phyloP scores from a whole-genome alignment of 1,139 yeast genomes.

The Candida smagusa region DNA sequence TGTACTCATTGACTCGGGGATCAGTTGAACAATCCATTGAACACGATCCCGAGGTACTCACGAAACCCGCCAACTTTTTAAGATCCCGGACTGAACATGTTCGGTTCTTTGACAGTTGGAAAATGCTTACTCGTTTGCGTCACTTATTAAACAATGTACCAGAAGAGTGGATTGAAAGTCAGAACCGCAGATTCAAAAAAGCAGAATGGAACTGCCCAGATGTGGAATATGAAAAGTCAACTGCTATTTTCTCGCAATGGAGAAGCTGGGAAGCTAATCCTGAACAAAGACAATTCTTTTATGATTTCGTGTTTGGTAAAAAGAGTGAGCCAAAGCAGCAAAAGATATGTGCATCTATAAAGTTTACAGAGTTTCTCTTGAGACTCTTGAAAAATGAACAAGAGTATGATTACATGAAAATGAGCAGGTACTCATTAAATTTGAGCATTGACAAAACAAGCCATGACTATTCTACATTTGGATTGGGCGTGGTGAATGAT shows the following conservation, averaged over 20 bases:
- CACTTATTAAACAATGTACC: slow-evolving; percentile 70
- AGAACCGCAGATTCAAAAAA: slow-evolving; percentile 18
- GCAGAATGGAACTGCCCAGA: slow-evolving; percentile 41
- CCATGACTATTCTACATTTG: slow-evolving; percentile 9
- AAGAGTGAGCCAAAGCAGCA: background rate
- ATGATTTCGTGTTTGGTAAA: slow-evolving; percentile 37
- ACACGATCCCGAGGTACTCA: slow-evolving; percentile 85
- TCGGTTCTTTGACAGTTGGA: slow-evolving; percentile 84
- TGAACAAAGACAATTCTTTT: slow-evolving; percentile 50
- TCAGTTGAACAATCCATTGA: slow-evolving; percentile 59
- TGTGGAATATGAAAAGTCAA: slow-evolving; percentile 53
- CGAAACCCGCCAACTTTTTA: slow-evolving; percentile 81
- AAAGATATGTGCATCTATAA: slow-evolving; percentile 4
- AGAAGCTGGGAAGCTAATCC: slow-evolving; percentile 78
- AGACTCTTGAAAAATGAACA: slow-evolving; percentile 6
- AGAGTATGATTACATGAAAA: slow-evolving; percentile 14
- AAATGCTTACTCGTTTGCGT: slow-evolving; percentile 70
- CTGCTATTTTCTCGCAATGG: slow-evolving; percentile 71
- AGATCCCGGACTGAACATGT: slow-evolving; percentile 72
- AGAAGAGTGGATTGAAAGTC: slow-evolving; percentile 38
- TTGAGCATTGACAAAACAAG: background rate
- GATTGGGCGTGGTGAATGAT: slow-evolving; percentile 12
- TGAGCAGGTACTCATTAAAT: slow-evolving; percentile 5
- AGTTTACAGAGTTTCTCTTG: slow-evolving; percentile 6
- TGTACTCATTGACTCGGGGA: slow-evolving; percentile 60